Conservation (phyloP, 2,329 filamentous ascomycete genomes). For the Venturia aucupariae region DNA sequence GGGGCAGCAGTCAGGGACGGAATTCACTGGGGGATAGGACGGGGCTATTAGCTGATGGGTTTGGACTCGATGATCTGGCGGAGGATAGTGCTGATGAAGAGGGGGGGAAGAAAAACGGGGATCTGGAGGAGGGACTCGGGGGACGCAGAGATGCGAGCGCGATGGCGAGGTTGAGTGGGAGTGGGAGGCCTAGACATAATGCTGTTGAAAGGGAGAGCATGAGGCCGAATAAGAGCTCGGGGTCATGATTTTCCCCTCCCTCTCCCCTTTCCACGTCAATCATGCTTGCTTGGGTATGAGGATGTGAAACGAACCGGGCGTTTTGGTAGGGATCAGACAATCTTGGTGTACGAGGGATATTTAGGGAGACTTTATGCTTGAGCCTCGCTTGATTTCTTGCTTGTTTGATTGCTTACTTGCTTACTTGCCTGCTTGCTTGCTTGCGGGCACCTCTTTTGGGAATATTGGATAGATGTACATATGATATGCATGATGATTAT, state of each 20-base stretch:
- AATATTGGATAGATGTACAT: not conserved
- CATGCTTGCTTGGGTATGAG: not conserved
- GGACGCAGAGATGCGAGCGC: not conserved
- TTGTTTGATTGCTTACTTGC: not conserved
- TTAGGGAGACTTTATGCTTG: not conserved
- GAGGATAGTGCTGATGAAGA: conserved; percentile 49
- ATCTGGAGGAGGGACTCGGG: conserved; percentile 12
- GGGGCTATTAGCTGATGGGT: conserved; percentile 67
- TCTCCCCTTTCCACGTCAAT: too few relatives aligned
- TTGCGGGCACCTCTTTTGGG: not conserved
- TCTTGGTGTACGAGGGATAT: not conserved
- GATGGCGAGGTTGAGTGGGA: conserved; percentile 12
- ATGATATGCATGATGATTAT: not conserved
- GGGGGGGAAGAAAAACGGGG: not conserved
- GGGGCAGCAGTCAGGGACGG: conserved; percentile 32
- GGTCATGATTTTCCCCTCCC: not conserved
- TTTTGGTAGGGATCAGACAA: not conserved
- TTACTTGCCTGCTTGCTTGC: too few relatives aligned
- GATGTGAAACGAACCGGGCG: not conserved
- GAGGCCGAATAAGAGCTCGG: conserved; percentile 6
- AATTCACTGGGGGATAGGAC: conserved; percentile 54
- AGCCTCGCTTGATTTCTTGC: not conserved
- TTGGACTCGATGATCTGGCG: conserved; percentile 69
- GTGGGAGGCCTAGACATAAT: conserved; percentile 12
- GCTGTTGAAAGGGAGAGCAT: conserved; percentile 4